Base-by-base conservation (phyloP, 2,329 filamentous ascomycete species). In the Coleophoma cylindrospora region DNA sequence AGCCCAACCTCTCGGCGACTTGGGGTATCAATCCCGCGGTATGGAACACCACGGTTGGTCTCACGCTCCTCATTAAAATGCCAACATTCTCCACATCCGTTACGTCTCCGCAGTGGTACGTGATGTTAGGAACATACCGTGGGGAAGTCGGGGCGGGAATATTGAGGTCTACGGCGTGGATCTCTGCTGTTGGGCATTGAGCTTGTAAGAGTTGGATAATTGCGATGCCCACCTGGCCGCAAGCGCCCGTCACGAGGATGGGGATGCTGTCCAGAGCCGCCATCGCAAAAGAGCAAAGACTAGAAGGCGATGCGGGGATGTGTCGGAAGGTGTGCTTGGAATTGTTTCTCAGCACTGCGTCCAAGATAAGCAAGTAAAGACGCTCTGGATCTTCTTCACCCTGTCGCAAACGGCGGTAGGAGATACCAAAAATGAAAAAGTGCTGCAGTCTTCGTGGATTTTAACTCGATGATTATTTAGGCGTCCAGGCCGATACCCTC, bases 51-150 rank as follows among this genome's bases (percentile, higher is more conserved):
- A 70, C 69, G 45, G 69, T 66, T 15, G 72, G 70, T 54, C 66
- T 68, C 51, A 73, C 53, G 50, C 68, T 62, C 17, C 59, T 52
- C 54, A 76, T 72, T 32, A 76, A 57, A 34, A 59, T 53, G 53
- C 66, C 61, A 61, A 74, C 66, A 22, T 63, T 60, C 4, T 66
- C 66, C 36, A 63, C 58, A 53, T 74, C 66, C 52, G 73, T 75
- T 54, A 77, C 70, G 57, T 76, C 73, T 60, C 66, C 70, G 51
- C 71, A 67, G 56, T 74, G 68, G 63, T 77, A 77, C 17, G 69
- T 65, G 45, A 74, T 71, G 50, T 43, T 43, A 4, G 38, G 69
- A 54, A 67, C 64, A 48, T 73, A 70, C 22, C 61, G 54, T 12
- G 63, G 34, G 4, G 34, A 37, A 14, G 15, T 27, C 6, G 34